A percentile compares a stretch with the other conserved stretches of the same genome.
Conservation (phyloP, 768 basidiomycete species). For the Tephrocybe sp. region DNA sequence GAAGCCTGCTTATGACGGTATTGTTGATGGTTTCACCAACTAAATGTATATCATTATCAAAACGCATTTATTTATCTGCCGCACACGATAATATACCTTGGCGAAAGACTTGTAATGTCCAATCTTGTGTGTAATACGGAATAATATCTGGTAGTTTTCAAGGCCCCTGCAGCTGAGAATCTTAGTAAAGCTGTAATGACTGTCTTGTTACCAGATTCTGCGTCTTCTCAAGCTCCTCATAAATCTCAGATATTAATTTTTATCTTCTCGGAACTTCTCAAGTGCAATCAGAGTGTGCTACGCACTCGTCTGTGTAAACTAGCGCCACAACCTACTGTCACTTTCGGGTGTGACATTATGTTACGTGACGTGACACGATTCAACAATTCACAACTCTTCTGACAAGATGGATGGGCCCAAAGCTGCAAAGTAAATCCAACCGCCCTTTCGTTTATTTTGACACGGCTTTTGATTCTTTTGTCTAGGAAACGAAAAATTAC, state of each 20-base stretch:
- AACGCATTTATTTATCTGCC: not conserved
- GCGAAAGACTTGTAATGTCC: not conserved
- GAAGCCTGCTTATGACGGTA: slow-evolving; percentile 46
- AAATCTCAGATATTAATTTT: too few relatives aligned
- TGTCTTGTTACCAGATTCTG: too few relatives aligned
- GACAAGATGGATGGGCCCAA: slow-evolving; percentile 35
- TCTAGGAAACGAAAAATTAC: slow-evolving; percentile 75
- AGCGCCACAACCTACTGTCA: too few relatives aligned
- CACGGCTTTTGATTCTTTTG: not conserved
- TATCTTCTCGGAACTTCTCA: too few relatives aligned
- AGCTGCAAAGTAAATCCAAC: slow-evolving; percentile 34
- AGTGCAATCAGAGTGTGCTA: too few relatives aligned
- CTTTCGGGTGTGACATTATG: not conserved
- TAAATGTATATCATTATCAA: not conserved
- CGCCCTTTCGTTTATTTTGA: not conserved
- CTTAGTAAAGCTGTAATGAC: too few relatives aligned
- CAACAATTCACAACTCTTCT: slow-evolving; percentile 1
- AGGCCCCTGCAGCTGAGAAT: too few relatives aligned
- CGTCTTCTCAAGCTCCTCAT: too few relatives aligned
- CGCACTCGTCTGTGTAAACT: too few relatives aligned
- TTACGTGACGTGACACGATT: slow-evolving; percentile 4
- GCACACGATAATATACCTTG: not conserved
- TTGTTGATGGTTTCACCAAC: slow-evolving; percentile 30
- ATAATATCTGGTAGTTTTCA: too few relatives aligned
- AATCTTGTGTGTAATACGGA: too few relatives aligned